These are phyloP conservation scores for Colletotrichum salicis DNA, from an alignment of 2,329 filamentous ascomycete species.

Conservation along the genomic window DNA sequence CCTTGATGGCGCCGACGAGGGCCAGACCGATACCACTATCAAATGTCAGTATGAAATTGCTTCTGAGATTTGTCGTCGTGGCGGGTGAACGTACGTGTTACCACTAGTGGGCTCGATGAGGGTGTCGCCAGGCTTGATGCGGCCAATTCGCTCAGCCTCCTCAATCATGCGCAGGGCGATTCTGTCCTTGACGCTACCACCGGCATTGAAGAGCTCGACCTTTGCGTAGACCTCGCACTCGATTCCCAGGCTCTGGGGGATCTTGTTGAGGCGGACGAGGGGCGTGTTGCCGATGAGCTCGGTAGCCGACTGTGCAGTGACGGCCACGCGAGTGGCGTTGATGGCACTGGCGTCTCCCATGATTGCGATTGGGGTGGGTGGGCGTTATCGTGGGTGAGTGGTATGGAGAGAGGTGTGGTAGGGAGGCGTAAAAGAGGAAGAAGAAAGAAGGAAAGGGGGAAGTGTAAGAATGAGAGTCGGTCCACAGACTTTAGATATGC, in stretches of 20 bases:
- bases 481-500: constrained; percentile 5
- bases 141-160: constrained; percentile 87
- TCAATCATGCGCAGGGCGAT: constrained; percentile 98
- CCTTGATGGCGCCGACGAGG: constrained; percentile 93
- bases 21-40: constrained; percentile 86
- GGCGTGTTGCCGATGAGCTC: constrained; percentile 96
- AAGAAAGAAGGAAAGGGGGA: neutral
- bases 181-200: constrained; percentile 92
- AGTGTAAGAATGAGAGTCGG: neutral
- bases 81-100: constrained; percentile 75
- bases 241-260: constrained; percentile 90
- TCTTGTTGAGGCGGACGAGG: constrained; percentile 91
- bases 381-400: neutral
- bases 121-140: constrained; percentile 97
- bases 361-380: constrained; percentile 4
- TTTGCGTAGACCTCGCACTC: constrained; percentile 91
- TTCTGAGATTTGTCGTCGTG: neutral
- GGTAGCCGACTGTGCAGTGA: constrained; percentile 71
- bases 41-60: constrained; percentile 42
- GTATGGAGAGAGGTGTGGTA: neutral
- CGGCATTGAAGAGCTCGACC: constrained; percentile 92
- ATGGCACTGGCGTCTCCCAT: constrained; percentile 36
- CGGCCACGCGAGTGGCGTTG: constrained; percentile 37
- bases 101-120: constrained; percentile 98
- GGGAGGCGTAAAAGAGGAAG: neutral